Percentiles rank a stretch among this genome's conserved stretches.
Conservation (phyloP, 148 eudicot genomes). For the Cornus suecica region DNA sequence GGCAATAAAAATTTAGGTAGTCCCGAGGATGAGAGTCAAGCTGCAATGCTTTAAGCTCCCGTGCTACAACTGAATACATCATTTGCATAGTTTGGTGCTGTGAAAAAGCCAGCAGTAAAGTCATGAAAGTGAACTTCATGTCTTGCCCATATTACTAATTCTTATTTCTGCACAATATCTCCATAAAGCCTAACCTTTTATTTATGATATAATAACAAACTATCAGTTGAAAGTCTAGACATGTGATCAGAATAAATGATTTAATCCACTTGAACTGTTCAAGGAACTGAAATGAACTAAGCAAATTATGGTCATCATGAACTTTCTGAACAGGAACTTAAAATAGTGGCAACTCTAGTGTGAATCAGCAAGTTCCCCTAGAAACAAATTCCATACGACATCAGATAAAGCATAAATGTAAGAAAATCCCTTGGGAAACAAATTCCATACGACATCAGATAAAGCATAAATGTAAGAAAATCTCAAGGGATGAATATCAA, state of each 20-base stretch:
- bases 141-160: background rate
- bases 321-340: too few species aligned
- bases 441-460: background rate
- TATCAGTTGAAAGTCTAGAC: background rate
- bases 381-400: background rate
- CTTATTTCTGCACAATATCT: background rate
- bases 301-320: background rate
- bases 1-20: conserved; percentile 89
- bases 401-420: too few species aligned
- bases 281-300: background rate
- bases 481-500: background rate
- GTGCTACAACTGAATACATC: conserved; percentile 76
- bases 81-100: conserved; percentile 89
- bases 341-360: too few species aligned
- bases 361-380: too few species aligned
- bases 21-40: conserved; percentile 66
- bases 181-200: background rate
- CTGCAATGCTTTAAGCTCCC: conserved; percentile 65
- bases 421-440: background rate
- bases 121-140: background rate
- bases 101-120: conserved; percentile 15
- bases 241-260: background rate
- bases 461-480: too few species aligned
- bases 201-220: background rate
- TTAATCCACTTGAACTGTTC: background rate